A percentile compares a stretch with the other conserved stretches of the same genome.
Evolutionary conservation across 257 asterid genomes (phyloP).

Genomic region (Asclepias syriaca): DNA sequence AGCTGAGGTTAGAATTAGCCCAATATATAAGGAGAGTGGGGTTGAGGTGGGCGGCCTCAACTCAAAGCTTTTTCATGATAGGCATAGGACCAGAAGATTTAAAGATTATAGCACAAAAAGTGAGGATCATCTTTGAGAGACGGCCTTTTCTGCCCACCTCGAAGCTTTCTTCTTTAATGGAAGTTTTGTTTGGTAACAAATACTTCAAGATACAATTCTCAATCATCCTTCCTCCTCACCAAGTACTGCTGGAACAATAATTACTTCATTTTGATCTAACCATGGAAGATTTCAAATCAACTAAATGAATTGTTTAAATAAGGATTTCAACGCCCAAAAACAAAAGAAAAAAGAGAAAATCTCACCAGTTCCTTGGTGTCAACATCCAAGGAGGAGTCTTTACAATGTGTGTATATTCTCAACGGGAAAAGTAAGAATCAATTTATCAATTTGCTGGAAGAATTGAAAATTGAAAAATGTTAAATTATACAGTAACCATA

Average conservation of each 20-base stretch:
- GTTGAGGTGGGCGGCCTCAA: not conserved
- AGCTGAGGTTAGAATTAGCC: slow-evolving; percentile 4
- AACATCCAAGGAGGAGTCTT: too few relatives aligned
- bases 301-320: not conserved
- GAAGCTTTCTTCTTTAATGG: not conserved
- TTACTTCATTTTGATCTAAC: not conserved
- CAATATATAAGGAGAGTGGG: not conserved
- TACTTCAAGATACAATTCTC: not conserved
- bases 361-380: too few relatives aligned
- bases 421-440: not conserved
- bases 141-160: not conserved
- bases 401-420: not conserved
- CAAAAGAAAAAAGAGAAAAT: not conserved
- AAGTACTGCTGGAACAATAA: not conserved
- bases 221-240: not conserved
- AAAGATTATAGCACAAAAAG: not conserved
- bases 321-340: not conserved
- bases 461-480: not conserved
- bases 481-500: not conserved
- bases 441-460: not conserved
- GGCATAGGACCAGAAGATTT: not conserved
- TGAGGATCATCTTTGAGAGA: not conserved
- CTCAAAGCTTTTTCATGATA: not conserved
- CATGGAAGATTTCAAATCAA: not conserved
- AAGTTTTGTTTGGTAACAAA: not conserved